Evolutionary conservation across 139 green algal genomes (phyloP).

Genomic region (Raphidocelis subcapitata): DNA sequence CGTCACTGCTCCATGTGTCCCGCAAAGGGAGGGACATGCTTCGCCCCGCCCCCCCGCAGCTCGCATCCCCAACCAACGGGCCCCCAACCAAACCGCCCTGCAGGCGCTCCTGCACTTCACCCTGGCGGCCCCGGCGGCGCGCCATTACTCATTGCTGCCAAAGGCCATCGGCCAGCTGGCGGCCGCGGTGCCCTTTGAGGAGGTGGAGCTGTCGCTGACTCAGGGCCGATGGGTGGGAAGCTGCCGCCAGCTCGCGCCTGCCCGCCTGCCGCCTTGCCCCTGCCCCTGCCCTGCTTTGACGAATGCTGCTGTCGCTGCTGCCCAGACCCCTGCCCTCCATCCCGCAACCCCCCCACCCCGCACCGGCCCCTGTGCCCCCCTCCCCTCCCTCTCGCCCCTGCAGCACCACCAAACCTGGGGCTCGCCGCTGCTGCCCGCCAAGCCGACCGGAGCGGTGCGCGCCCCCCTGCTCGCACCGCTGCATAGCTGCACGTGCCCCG

Average conservation of each 20-base stretch:
- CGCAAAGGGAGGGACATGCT: no score
- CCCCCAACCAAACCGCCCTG: background rate
- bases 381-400: background rate
- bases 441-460: constrained; percentile 28
- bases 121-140: background rate
- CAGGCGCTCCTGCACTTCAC: constrained; percentile 34
- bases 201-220: constrained; percentile 46
- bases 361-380: background rate
- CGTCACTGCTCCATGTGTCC: no score
- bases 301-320: background rate
- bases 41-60: no score
- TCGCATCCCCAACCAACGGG: no score
- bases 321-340: background rate
- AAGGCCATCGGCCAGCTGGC: constrained; percentile 28
- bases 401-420: constrained; percentile 27
- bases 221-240: constrained; percentile 47
- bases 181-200: background rate
- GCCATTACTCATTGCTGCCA: constrained; percentile 26
- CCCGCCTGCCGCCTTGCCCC: background rate
- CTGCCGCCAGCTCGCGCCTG: background rate
- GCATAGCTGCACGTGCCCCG: background rate
- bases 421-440: background rate
- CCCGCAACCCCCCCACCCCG: background rate
- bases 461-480: background rate
- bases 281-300: background rate